These are phyloP conservation scores for Raphanus sativus DNA, from an alignment of 345 rosid genomes.

Conservation along the genomic window DNA sequence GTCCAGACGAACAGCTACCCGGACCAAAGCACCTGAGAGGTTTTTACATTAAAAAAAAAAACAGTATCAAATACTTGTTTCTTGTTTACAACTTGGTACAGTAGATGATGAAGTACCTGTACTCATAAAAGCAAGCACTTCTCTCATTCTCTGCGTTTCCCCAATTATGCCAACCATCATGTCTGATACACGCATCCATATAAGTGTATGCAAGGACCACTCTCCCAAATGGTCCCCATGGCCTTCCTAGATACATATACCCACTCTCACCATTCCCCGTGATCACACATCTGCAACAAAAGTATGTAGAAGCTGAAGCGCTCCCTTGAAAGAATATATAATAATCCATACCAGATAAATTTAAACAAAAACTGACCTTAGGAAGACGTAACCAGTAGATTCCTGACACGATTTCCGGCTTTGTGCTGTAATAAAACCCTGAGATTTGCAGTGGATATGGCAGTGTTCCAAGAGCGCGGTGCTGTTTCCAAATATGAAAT, in stretches of 20 bases:
- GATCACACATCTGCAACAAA: slow-evolving; percentile 71
- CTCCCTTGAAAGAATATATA: neutral
- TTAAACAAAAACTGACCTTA: slow-evolving; percentile 52
- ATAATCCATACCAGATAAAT: neutral
- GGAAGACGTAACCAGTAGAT: slow-evolving; percentile 84
- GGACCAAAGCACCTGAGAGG: slow-evolving; percentile 80
- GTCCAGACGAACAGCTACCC: slow-evolving; percentile 64
- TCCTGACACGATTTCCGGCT: slow-evolving; percentile 94
- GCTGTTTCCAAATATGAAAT: slow-evolving; percentile 94
- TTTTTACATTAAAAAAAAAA: slow-evolving; percentile 8
- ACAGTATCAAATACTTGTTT: neutral
- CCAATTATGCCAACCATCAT: slow-evolving; percentile 92
- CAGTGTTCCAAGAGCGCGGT: slow-evolving; percentile 94
- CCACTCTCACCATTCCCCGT: slow-evolving; percentile 76
- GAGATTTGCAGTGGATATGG: slow-evolving; percentile 91
- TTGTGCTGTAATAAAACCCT: slow-evolving; percentile 87
- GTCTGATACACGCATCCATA: slow-evolving; percentile 76
- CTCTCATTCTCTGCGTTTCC: slow-evolving; percentile 80
- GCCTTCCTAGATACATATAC: slow-evolving; percentile 80
- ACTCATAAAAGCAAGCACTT: slow-evolving; percentile 1
- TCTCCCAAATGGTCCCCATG: slow-evolving; percentile 99
- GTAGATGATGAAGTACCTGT: neutral
- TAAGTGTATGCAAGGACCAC: slow-evolving; percentile 83
- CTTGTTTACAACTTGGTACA: neutral
- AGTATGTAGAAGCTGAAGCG: neutral